Base-by-base conservation (phyloP, 139 green algal genomes). In the Eudorina sp. region DNA sequence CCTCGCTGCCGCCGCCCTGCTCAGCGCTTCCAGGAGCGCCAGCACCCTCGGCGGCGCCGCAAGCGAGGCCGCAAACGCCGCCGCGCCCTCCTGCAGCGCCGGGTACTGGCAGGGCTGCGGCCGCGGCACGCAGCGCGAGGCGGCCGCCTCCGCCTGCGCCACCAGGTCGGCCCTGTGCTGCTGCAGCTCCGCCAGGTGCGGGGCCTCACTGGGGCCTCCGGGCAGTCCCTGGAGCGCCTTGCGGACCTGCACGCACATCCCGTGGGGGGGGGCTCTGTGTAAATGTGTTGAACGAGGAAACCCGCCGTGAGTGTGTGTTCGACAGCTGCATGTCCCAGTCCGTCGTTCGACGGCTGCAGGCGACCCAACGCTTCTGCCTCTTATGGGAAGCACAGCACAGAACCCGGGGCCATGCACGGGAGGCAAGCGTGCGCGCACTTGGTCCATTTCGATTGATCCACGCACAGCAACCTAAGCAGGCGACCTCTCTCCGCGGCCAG, bases 31-130 rank as follows among this genome's bases (percentile, higher is more conserved):
- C 27, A 85, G 34, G 41, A 95, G 38, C 18, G 82, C 45, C 38
- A 88, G 19, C 45, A 95, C 34, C 13, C 89, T 72, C 45, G 53
- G 31, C 53, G 88, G 64, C 4, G 75, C 58, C 19, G 84, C 92
- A 29, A 95, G 38, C 21, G 85, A 85, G 38, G 25, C 64, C 0
- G 68, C 38, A 53, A 95, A 97, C 23, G 66, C 76, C 25, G 72
- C 45, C 4, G 94, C 92, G 31, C 96, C 93, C 11, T 72, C 66
- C 60, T 90, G 88, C 19, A 98, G 83, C 36, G 92, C 68, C 0
- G 88, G 23, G 84, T 98, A 99, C 58, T 94, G 93, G 23, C 95
- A 87, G 7, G 95, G 97, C 21, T 69, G 11, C 0, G 97, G 97
- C 2, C 97, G 93, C 1, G 94, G 93, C 40, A 98, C 94, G 41